Evolutionary conservation across 352 stramenopile species (phyloP), one percentile per base, ranked within the genome.

Genomic region (Phytophthora constricta): DNA sequence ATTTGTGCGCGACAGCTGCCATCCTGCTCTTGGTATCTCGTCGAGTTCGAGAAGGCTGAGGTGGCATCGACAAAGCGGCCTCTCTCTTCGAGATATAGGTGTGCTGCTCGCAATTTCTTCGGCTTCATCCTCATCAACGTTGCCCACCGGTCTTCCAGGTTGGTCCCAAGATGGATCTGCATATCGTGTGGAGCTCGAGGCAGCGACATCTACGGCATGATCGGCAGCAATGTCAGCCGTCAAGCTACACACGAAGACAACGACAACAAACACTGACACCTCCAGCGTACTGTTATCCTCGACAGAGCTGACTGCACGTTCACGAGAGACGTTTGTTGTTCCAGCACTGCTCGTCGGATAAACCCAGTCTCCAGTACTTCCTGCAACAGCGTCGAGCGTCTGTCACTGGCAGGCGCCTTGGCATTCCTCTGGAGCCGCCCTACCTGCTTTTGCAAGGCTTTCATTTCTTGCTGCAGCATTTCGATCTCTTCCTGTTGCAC

Each of bases 301-400:
- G 70, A 79, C 23, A 81, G 22, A 0, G 69, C 66, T 4, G 73
- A 76, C 52, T 81, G 73, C 31, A 76, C 70, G 19, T 74, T 70
- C 10, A 71, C 68, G 8, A 79, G 58, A 17, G 66, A 75, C 41
- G 65, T 42, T 34, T 79, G 63, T 22, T 82, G 70, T 13, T 55
- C 34, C 19, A 74, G 58, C 9, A 79, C 66, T 13, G 58, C 62
- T 45, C 76, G 53, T 16, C 54, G 66, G 10, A 81, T 58, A 14
- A 72, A 70, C 7, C 43, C 49, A n/a, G 58, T 59, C 23, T 64
- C 45, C 5, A 72, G 51, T 26, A 66, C 22, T 10, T 67, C 23
- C 11, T 72, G 56, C 27, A 74, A 23, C 41, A 63, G 25, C 8
- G 27, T 65, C 8, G 31, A 42, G 11, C 28, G 34, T 45, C 41